phyloP scores from a whole-genome alignment of 2,329 filamentous ascomycete genomes.

The Aspergillus ustus region DNA sequence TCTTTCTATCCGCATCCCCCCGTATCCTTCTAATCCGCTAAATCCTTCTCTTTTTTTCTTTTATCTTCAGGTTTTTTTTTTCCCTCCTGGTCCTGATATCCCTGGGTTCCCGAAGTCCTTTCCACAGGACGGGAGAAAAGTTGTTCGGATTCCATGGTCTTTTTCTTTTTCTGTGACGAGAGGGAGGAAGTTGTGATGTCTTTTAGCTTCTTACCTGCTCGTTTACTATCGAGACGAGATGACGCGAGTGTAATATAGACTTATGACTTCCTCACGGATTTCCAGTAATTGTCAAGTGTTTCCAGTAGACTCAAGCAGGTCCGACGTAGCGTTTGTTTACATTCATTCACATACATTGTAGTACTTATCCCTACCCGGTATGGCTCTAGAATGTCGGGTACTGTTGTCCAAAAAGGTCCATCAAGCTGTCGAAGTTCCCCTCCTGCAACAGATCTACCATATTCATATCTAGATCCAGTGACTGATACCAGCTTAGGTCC shows the following conservation, averaged over 20 bases:
- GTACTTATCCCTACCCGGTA: background rate
- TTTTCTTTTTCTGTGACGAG: slow-evolving; percentile 26
- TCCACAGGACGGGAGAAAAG: slow-evolving; percentile 32
- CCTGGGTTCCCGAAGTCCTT: slow-evolving; percentile 47
- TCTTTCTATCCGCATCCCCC: slow-evolving; percentile 23
- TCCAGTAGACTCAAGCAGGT: background rate
- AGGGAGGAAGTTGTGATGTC: slow-evolving; percentile 32
- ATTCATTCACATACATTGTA: background rate
- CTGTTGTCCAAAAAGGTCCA: slow-evolving; percentile 39
- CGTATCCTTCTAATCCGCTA: slow-evolving; percentile 23
- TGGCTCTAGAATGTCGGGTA: slow-evolving; percentile 33
- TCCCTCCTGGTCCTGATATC: slow-evolving; percentile 46
- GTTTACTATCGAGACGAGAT: slow-evolving; percentile 27
- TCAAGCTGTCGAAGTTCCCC: slow-evolving; percentile 37
- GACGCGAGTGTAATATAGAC: slow-evolving; percentile 36
- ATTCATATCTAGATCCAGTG: slow-evolving; percentile 33
- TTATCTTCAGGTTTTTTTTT: slow-evolving; percentile 31
- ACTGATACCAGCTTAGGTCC: slow-evolving; percentile 3
- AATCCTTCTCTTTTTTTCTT: slow-evolving; percentile 26
- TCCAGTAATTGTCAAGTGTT: background rate
- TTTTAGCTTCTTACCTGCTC: slow-evolving; percentile 30
- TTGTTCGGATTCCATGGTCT: slow-evolving; percentile 30
- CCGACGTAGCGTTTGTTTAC: background rate
- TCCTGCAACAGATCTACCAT: slow-evolving; percentile 40
- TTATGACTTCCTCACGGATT: slow-evolving; percentile 35